Base-by-base conservation (phyloP, 2,329 filamentous ascomycete species). In the Alternaria burnsii region DNA sequence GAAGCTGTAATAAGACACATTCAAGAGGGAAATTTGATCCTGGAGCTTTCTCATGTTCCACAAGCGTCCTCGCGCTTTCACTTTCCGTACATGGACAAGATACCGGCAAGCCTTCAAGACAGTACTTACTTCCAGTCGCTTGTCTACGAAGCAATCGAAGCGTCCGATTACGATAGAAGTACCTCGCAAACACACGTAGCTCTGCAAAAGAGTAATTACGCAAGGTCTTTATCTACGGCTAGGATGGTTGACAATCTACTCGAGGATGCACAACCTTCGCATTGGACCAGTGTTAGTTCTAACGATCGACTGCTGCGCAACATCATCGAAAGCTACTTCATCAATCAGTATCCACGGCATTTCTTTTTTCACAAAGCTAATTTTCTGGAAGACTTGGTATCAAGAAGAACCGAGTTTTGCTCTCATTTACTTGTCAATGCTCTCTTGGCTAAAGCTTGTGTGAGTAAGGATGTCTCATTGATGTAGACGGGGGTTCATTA, bases 381-480 rank as follows among this genome's bases (percentile, higher is more conserved):
- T 41, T 70, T 71, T 18, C 56, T 71, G 10, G 65, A 67, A 40
- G 69, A 71, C 24, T 59, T 72, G 58, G 42, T 54, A n/a, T 44
- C 56, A 12, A 55, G 57, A 30, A 48, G 42, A 10, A 53, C 40
- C 3, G 46, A 58, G 24, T 67, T 65, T 22, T 71, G 68, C 52
- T 70, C 67, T 2, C 44, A 63, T 14, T 57, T 71, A 5, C 32
- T 71, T 8, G 67, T 71, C 12, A 71, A 71, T 41, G 59, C 68
- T 24, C 38, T 70, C 11, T 53, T 71, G n/a, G 69, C 68, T 11
- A 52, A 58, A 48, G 67, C 66, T 30, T 71, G 66, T 55, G 62
- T 69, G 53, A 64, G 66, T 69, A 34, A 38, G 3, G 36, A 26
- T 41, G 18, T 18, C 12, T 7, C 11, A 20, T 16, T 11, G 22